Evolutionary conservation across 352 stramenopile species (phyloP), one percentile per base, ranked within the genome.

Genomic region (Phytophthora sp.): DNA sequence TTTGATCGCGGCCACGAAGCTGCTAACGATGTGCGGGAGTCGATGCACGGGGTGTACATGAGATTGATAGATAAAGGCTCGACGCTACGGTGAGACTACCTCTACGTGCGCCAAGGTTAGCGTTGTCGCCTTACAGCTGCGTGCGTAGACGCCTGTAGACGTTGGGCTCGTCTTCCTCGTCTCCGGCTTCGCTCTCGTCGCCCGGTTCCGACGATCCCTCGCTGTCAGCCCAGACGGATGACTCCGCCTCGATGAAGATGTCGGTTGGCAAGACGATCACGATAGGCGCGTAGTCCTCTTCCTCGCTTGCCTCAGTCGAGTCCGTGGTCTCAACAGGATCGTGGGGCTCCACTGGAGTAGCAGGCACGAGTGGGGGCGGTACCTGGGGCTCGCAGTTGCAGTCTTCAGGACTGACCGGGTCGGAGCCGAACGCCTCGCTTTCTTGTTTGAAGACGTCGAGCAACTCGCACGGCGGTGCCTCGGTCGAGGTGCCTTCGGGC

Each of bases 371-470:
- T 23, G 52, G 21, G 13, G 52, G 52, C 17, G 41, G 54, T 30
- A 54, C 11, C 5, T 15, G 8, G 32, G 53, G 30, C 23, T 61
- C 41, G 11, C 26, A 39, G 18, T 64, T 23, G 55, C 26, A 35
- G 21, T 44, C 55, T 3, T 41, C 44, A 15, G 3, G 3, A 5
- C 27, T 27, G 34, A 56, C 13, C 2, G 54, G 30, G 13, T 41
- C 43, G 17, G 32, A 24, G 6, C 17, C 54, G 7, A 32, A 1
- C 1, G 10, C 18, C 8, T 18, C 37, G 9, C 23, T 43, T 18
- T 56, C 26, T 10, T 49, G 15, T 17, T 39, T 48, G 54, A 62
- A 62, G 18, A 62, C 24, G n/a, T 51, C 37, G 10, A 58, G 46
- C 37, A 43, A 37, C 11, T 57, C 44, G 23, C 34, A 56, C 7